These are phyloP conservation scores for Sporothrix schenckii DNA, from an alignment of 2,329 filamentous ascomycete species.

Conservation along the genomic window DNA sequence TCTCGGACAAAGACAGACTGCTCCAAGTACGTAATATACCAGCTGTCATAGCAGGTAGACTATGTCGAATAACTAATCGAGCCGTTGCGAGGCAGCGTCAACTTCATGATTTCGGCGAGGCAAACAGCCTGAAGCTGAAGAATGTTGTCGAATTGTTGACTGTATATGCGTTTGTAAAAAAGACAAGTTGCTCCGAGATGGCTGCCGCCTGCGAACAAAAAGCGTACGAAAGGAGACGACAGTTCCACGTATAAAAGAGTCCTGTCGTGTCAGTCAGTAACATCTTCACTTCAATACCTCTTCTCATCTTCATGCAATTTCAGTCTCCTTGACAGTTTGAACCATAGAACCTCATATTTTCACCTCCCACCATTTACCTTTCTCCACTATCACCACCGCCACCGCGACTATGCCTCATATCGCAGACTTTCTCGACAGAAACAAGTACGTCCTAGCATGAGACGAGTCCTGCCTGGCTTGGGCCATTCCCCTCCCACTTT, in stretches of 20 bases:
- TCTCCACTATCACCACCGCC: not conserved
- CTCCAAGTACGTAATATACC: not conserved
- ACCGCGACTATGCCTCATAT: not conserved
- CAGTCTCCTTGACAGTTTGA: not conserved
- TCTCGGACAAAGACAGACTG: not conserved
- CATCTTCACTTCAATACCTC: not conserved
- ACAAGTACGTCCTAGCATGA: conserved; percentile 1
- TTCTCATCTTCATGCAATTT: not conserved
- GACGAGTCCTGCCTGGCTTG: not conserved
- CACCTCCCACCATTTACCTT: too few relatives aligned
- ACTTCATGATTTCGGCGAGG: not conserved
- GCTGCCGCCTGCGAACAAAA: not conserved
- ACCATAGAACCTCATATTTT: too few relatives aligned
- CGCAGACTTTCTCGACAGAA: conserved; percentile 21
- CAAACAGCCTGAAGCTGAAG: not conserved
- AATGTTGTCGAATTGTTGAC: not conserved
- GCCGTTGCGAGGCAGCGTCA: not conserved
- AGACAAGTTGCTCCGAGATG: not conserved
- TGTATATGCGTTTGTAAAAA: not conserved
- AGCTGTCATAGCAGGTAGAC: not conserved
- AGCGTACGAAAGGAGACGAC: not conserved
- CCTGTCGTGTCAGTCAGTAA: not conserved
- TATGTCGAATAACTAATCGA: not conserved
- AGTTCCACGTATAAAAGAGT: not conserved
- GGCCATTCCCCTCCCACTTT: not conserved